Percentiles rank a stretch among this genome's conserved stretches.
These are phyloP conservation scores for Abelmoschus esculentus DNA, from an alignment of 345 rosid genomes.

Conservation along the genomic window DNA sequence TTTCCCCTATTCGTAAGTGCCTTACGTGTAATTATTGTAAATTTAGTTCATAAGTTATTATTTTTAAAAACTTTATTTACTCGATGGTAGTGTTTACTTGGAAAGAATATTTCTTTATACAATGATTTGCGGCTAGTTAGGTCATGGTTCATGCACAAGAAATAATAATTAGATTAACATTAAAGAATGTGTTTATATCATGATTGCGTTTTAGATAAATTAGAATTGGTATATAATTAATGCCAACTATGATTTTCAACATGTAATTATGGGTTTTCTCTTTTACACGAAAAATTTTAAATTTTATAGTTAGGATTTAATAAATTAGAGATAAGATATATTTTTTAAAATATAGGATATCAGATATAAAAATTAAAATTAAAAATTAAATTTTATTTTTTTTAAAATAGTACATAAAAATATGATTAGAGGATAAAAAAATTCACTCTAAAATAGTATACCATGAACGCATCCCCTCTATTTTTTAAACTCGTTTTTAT, in stretches of 20 bases:
- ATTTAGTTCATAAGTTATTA: neutral
- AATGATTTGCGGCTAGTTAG: neutral
- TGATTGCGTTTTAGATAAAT: conserved; percentile 1
- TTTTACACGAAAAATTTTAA: too few species aligned
- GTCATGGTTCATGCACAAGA: neutral
- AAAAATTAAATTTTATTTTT: too few species aligned
- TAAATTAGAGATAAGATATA: too few species aligned
- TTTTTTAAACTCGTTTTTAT: too few species aligned
- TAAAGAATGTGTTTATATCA: conserved; percentile 1
- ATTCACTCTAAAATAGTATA: too few species aligned
- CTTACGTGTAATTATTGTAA: neutral
- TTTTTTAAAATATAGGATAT: too few species aligned
- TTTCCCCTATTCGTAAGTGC: neutral
- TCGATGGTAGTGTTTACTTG: neutral
- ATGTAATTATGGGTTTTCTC: neutral
- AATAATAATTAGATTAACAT: neutral
- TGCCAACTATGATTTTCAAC: neutral
- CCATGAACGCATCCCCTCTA: too few species aligned
- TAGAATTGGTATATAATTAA: neutral
- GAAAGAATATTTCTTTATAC: neutral
- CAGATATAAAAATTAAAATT: too few species aligned
- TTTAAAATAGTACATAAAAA: too few species aligned
- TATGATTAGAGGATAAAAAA: too few species aligned
- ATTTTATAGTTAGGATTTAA: too few species aligned
- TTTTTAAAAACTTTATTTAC: neutral